A percentile compares a stretch with the other conserved stretches of the same genome.
These are phyloP conservation scores for Tranzscheliella williamsii DNA, from an alignment of 1,284 basidiomycete genomes.

Conservation along the genomic window DNA sequence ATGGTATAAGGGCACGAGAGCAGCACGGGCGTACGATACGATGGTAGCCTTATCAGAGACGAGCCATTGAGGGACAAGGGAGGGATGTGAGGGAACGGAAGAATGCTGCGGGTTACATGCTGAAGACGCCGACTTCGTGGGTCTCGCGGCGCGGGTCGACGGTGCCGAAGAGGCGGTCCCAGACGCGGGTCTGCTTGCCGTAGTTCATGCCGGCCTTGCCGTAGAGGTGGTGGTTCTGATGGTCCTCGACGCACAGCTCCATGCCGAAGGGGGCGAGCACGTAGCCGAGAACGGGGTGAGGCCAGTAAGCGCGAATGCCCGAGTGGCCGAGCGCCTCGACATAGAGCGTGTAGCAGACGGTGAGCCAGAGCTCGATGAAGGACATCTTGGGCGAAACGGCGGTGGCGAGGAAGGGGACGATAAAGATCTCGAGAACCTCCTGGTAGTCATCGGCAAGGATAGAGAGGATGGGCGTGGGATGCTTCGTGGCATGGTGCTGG, in stretches of 20 bases:
- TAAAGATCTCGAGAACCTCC: constrained; percentile 50
- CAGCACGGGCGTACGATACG: too few relatives aligned
- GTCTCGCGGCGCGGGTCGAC: constrained; percentile 52
- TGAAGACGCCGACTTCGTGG: constrained; percentile 26
- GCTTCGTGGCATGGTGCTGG: constrained; percentile 52
- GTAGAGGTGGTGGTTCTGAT: constrained; percentile 59
- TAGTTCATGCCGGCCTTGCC: constrained; percentile 54
- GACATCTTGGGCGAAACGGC: constrained; percentile 46
- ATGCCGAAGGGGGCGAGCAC: constrained; percentile 45
- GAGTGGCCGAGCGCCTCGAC: constrained; percentile 49
- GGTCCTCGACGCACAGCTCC: constrained; percentile 59
- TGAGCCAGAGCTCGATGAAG: constrained; percentile 48
- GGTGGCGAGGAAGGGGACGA: constrained; percentile 46
- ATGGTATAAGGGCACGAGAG: too few relatives aligned
- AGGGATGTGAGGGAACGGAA: too few relatives aligned
- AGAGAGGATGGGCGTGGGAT: constrained; percentile 50
- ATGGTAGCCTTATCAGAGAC: too few relatives aligned
- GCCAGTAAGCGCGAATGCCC: constrained; percentile 50
- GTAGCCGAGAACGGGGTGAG: constrained; percentile 20
- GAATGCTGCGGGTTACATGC: too few relatives aligned
- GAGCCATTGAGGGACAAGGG: too few relatives aligned
- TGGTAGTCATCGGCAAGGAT: constrained; percentile 53
- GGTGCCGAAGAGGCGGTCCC: constrained; percentile 59
- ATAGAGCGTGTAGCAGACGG: constrained; percentile 47
- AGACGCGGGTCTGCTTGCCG: constrained; percentile 59